These are phyloP conservation scores for Alectoria sarmentosa DNA, from an alignment of 495 filamentous ascomycete genomes.

Conservation along the genomic window DNA sequence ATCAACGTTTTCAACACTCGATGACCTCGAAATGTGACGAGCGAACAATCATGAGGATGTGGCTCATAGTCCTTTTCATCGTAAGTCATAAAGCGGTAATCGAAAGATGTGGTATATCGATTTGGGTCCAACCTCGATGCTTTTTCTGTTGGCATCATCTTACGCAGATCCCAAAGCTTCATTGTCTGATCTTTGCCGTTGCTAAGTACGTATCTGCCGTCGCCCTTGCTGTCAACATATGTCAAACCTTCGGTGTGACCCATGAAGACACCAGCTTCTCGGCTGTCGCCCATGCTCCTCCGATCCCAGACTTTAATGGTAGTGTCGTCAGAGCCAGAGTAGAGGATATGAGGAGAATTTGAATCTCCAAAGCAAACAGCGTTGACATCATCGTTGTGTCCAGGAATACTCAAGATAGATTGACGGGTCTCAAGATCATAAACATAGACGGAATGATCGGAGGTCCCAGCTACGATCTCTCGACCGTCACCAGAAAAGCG, in stretches of 20 bases:
- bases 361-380: slow-evolving; percentile 93
- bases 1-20: slow-evolving; percentile 83
- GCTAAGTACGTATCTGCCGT: slow-evolving; percentile 87
- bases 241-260: slow-evolving; percentile 93
- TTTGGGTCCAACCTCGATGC: slow-evolving; percentile 49
- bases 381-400: slow-evolving; percentile 87
- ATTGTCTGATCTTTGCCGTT: slow-evolving; percentile 96
- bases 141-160: slow-evolving; percentile 63
- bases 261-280: slow-evolving; percentile 85
- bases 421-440: slow-evolving; percentile 81
- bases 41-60: slow-evolving; percentile 80
- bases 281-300: slow-evolving; percentile 76
- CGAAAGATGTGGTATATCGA: slow-evolving; percentile 62
- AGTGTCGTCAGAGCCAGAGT: slow-evolving; percentile 80
- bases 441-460: slow-evolving; percentile 71
- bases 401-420: slow-evolving; percentile 64
- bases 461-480: slow-evolving; percentile 85
- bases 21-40: slow-evolving; percentile 92
- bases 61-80: slow-evolving; percentile 58
- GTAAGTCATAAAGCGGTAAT: slow-evolving; percentile 75
- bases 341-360: slow-evolving; percentile 86
- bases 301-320: slow-evolving; percentile 88
- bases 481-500: slow-evolving; percentile 90
- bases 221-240: slow-evolving; percentile 93
- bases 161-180: slow-evolving; percentile 94